Evolutionary conservation across 2,329 filamentous ascomycete genomes (phyloP), one percentile per base, ranked within the genome.

Genomic region (Xylariaceae sp.): DNA sequence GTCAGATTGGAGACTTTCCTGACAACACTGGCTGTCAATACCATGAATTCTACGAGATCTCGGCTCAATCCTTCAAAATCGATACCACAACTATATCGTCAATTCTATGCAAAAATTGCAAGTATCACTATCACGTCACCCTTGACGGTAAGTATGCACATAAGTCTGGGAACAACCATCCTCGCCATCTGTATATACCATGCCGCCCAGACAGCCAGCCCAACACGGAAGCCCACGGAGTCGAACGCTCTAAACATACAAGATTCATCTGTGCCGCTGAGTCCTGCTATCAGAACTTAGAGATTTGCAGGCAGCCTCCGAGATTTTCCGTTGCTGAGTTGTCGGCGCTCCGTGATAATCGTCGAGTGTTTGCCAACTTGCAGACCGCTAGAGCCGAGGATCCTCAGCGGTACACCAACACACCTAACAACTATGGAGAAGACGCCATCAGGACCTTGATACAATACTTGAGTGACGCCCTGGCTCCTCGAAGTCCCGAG

Each of bases 391-490:
- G 67, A 22, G 60, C 64, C 22, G 55, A 69, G 6, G 76, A 81
- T 23, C 74, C 76, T 0, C 64, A 63, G 0, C 67, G 79, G 6
- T 81, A 75, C 50, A 60, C 65, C 4, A 67, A 69, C 17, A 64
- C 72, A 1, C 61, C 66, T 2, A 63, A 71, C 12, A 61, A 67
- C 7, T 73, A 70, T 61, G 61, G 59, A 3, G 58, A 62, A 2
- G 65, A 67, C n/a, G 66, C 72, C 0, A 64, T 74, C 3, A 42
- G 56, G 6, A 76, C 75, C 10, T 60, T 81, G 3, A 70, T 73
- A 45, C 72, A 70, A 6, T 81, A 80, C 40, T 60, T 80, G 3
- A 71, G 68, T 23, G 76, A 81, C 11, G 47, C 27, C 27, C 7
- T 32, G 27, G 16, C 64, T 75, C 5, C 64, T 75, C 3, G 66